phyloP scores from a whole-genome alignment of 2,329 filamentous ascomycete species.

The Escovopsis sp. region DNA sequence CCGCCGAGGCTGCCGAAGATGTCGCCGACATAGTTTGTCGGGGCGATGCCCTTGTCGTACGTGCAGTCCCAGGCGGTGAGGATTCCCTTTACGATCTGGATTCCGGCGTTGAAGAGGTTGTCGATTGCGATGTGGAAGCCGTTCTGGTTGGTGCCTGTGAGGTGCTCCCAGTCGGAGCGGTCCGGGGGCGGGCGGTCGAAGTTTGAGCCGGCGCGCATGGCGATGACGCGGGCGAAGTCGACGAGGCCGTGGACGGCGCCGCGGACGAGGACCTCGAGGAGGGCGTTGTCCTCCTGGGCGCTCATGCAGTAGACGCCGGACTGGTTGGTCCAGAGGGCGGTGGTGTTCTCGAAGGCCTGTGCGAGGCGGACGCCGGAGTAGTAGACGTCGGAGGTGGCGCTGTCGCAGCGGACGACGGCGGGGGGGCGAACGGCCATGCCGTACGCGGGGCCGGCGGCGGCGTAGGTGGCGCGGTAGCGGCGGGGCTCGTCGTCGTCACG shows the following conservation, averaged over 20 bases:
- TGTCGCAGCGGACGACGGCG: slow-evolving; percentile 48
- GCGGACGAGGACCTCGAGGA: slow-evolving; percentile 49
- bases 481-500: slow-evolving; percentile 33
- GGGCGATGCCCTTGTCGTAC: slow-evolving; percentile 40
- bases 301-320: slow-evolving; percentile 54
- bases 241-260: slow-evolving; percentile 39
- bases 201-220: slow-evolving; percentile 54
- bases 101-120: slow-evolving; percentile 53
- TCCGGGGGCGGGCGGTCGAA: slow-evolving; percentile 55
- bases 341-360: slow-evolving; percentile 51
- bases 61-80: slow-evolving; percentile 43
- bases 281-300: slow-evolving; percentile 59
- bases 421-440: slow-evolving; percentile 32
- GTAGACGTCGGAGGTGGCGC: slow-evolving; percentile 58
- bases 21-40: slow-evolving; percentile 55
- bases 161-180: slow-evolving; percentile 40
- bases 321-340: slow-evolving; percentile 50
- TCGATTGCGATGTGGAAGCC: slow-evolving; percentile 47
- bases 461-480: slow-evolving; percentile 41
- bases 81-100: slow-evolving; percentile 51
- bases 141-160: slow-evolving; percentile 45
- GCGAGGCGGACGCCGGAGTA: slow-evolving; percentile 47
- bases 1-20: slow-evolving; percentile 57
- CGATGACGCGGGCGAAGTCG: slow-evolving; percentile 52
- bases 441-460: slow-evolving; percentile 23